Base-by-base conservation (phyloP, 1,284 basidiomycete genomes). In the Puccinia horiana region DNA sequence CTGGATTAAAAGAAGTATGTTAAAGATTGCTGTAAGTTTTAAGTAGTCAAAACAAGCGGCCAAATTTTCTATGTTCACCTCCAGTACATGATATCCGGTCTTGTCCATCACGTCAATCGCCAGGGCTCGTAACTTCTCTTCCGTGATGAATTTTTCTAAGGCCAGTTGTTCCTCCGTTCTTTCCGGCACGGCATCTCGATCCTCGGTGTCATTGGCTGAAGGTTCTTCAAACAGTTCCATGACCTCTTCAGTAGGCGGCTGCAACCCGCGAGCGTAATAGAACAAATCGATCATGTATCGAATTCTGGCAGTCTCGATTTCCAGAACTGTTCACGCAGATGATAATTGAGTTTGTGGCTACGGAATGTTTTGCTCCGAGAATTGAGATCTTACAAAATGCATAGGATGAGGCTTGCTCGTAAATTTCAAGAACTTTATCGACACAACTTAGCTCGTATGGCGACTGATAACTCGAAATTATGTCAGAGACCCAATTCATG, bases 361-460 rank as follows among this genome's bases (percentile, higher is more conserved):
- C 56, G 47, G 6, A 58, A 2, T 16, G 2, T 29, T 52, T 35
- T 42, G 26, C n/a, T 65, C 8, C 29, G 42, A 16, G 47, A 35
- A 37, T 52, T 26, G 29, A 69, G 1, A n/a, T 26, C 80, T 82
- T 82, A 82, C 80, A 82, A 58, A 82, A 82, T 26, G 47, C 61
- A 56, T 82, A 76, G 9, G 73, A 75, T 40, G 80, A 82, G 32
- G 72, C 80, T 74, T 82, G 80, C 65, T 82, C 70, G 44, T 82
- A 82, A 54, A 82, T 32, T 12, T 82, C 54, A 20, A 82, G 47
- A 26, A 82, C 61, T n/a, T 61, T 63, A 58, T 75, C 23, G 26
- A 76, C 80, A 20, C 58, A 67, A 54, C 35, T 42, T 40, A 54
- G 47, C 47, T 82, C 61, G 61, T 82, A 32, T 29, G 79, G 70